A percentile compares a stretch with the other conserved stretches of the same genome.
Conservation (phyloP, 768 basidiomycete species). For the Cyclocybe aegerita region DNA sequence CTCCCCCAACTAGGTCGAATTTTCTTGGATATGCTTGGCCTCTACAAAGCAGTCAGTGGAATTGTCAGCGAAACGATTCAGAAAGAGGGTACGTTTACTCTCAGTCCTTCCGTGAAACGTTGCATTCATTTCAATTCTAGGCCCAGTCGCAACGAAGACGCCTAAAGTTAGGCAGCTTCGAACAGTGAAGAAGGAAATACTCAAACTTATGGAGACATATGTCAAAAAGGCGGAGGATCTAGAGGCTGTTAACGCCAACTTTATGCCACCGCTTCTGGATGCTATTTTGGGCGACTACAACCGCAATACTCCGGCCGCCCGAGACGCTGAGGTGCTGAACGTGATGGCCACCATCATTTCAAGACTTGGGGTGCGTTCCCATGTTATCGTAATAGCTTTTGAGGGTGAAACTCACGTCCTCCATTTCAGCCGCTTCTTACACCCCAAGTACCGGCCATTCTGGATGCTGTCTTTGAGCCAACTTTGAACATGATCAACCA, state of each 20-base stretch:
- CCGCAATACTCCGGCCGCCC: slow-evolving; percentile 87
- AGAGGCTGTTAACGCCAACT: slow-evolving; percentile 85
- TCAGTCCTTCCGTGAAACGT: neutral
- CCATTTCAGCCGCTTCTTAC: slow-evolving; percentile 70
- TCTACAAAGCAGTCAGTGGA: slow-evolving; percentile 96
- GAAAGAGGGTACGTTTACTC: slow-evolving; percentile 61
- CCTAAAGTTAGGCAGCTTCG: slow-evolving; percentile 92
- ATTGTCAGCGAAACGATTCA: slow-evolving; percentile 94
- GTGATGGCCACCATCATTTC: slow-evolving; percentile 94
- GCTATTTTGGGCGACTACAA: slow-evolving; percentile 98
- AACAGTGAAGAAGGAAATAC: slow-evolving; percentile 97
- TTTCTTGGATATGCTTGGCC: slow-evolving; percentile 96
- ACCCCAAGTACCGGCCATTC: slow-evolving; percentile 90
- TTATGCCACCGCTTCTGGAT: slow-evolving; percentile 94
- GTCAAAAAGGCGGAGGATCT: slow-evolving; percentile 97
- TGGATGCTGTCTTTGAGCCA: slow-evolving; percentile 97
- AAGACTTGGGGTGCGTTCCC: slow-evolving; percentile 75
- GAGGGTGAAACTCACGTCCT: slow-evolving; percentile 7
- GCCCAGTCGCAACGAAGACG: slow-evolving; percentile 91
- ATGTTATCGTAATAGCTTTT: neutral
- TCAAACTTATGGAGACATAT: slow-evolving; percentile 97
- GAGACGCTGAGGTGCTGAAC: slow-evolving; percentile 96
- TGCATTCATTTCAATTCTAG: slow-evolving; percentile 36
- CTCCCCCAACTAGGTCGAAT: slow-evolving; percentile 94
- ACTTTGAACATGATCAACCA: slow-evolving; percentile 99